Percentiles rank a stretch among this genome's conserved stretches.
These are phyloP conservation scores for Asterophora lycoperdoides DNA, from an alignment of 768 basidiomycete genomes.

Conservation along the genomic window DNA sequence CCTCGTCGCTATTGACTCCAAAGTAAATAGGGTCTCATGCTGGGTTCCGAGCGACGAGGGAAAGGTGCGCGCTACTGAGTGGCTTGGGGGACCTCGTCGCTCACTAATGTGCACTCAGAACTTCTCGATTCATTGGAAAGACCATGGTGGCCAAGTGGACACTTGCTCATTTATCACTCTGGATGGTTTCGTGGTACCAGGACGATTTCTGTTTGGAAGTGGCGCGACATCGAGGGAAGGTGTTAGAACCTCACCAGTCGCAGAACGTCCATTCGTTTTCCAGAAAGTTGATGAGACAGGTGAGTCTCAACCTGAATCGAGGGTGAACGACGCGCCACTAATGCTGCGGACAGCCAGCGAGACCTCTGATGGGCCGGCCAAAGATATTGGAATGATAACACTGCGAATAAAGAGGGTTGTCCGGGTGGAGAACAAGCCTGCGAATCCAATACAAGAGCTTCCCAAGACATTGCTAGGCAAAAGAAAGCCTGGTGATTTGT, in stretches of 20 bases:
- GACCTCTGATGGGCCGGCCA: constrained; percentile 20
- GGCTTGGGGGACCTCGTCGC: background rate
- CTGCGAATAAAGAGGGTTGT: constrained; percentile 43
- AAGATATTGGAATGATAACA: constrained; percentile 49
- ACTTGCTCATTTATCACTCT: constrained; percentile 60
- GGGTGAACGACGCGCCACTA: background rate
- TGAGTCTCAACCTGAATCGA: constrained; percentile 18
- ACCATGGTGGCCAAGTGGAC: constrained; percentile 48
- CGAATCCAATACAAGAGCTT: constrained; percentile 39
- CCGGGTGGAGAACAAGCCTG: constrained; percentile 21
- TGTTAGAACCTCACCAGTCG: constrained; percentile 43
- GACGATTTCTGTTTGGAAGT: constrained; percentile 53
- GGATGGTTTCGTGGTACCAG: constrained; percentile 61
- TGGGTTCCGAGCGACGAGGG: constrained; percentile 65
- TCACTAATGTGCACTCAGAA: constrained; percentile 27
- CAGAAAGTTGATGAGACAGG: constrained; percentile 36
- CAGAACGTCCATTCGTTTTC: constrained; percentile 63
- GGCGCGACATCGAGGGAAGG: constrained; percentile 53
- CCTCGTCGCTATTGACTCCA: constrained; percentile 45
- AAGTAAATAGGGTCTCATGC: constrained; percentile 48
- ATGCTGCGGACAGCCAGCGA: constrained; percentile 3
- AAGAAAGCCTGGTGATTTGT: constrained; percentile 38
- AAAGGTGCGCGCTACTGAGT: constrained; percentile 37
- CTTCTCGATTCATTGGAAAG: constrained; percentile 64
- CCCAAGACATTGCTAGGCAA: constrained; percentile 33